Evolutionary conservation across 2,329 filamentous ascomycete species (phyloP).

Genomic region (Paracamarosporium sp.): DNA sequence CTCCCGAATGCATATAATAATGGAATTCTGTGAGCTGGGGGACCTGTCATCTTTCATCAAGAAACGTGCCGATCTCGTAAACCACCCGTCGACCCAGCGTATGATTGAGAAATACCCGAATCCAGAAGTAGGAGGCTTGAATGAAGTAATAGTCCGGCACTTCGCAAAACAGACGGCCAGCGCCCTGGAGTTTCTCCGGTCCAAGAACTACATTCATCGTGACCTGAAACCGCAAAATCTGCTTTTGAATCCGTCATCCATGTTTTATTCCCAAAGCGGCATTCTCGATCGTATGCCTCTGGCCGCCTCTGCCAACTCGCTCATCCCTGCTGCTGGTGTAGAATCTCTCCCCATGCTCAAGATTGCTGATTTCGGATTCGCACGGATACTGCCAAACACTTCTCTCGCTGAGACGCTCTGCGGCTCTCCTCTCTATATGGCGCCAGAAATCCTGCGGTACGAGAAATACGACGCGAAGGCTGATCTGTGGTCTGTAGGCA

Average conservation of each 20-base stretch:
- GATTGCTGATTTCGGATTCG: conserved; percentile 98
- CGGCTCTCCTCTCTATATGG: conserved; percentile 97
- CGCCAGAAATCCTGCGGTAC: conserved; percentile 94
- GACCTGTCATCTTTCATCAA: conserved; percentile 96
- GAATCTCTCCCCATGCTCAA: conserved; percentile 93
- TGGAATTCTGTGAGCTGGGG: conserved; percentile 97
- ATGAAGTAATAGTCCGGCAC: conserved; percentile 95
- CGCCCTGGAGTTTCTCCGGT: conserved; percentile 85
- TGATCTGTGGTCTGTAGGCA: conserved; percentile 96
- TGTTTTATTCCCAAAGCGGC: conserved; percentile 65
- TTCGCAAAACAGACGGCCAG: conserved; percentile 95
- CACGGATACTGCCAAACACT: conserved; percentile 86
- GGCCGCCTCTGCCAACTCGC: conserved; percentile 79
- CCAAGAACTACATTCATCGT: conserved; percentile 88
- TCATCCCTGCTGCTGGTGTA: conserved; percentile 81
- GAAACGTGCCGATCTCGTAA: conserved; percentile 81
- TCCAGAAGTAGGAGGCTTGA: conserved; percentile 79
- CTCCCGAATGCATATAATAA: conserved; percentile 92
- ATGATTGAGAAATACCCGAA: conserved; percentile 95
- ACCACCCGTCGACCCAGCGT: conserved; percentile 81
- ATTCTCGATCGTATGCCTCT: conserved; percentile 68
- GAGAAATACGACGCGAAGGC: conserved; percentile 98
- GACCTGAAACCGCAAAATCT: conserved; percentile 98
- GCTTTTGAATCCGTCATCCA: conserved; percentile 80
- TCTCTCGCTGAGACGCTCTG: conserved; percentile 95